Evolutionary conservation across 2,329 filamentous ascomycete genomes (phyloP).

Genomic region (Arthrobotrys conoides): DNA sequence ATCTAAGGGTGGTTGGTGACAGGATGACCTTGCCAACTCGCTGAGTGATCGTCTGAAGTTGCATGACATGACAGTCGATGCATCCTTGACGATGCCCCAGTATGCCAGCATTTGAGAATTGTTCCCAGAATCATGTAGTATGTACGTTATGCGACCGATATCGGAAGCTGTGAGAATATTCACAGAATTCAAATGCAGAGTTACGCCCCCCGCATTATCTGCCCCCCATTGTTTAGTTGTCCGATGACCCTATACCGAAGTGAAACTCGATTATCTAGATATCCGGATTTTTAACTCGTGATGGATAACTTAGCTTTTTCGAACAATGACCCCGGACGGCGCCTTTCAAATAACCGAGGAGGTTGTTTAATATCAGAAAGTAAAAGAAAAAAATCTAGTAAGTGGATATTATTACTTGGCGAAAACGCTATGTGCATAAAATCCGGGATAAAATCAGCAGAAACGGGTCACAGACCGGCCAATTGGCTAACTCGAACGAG

Average conservation of each 20-base stretch:
- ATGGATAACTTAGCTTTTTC: not conserved
- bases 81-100: not conserved
- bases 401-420: conserved; percentile 31
- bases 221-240: conserved; percentile 18
- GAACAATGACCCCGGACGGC: not conserved
- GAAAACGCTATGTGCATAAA: conserved; percentile 35
- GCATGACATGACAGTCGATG: conserved; percentile 31
- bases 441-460: conserved; percentile 17
- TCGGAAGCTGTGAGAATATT: conserved; percentile 45
- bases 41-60: conserved; percentile 24
- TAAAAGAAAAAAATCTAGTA: not conserved
- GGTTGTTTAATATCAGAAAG: conserved; percentile 17
- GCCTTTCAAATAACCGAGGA: conserved; percentile 22
- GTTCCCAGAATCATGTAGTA: conserved; percentile 3
- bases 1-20: conserved; percentile 16
- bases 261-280: conserved; percentile 8
- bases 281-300: conserved; percentile 18
- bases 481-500: conserved; percentile 44
- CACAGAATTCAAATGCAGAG: conserved; percentile 4
- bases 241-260: conserved; percentile 8
- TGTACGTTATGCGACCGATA: conserved; percentile 31
- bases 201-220: conserved; percentile 10
- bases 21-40: conserved; percentile 17
- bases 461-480: conserved; percentile 5
- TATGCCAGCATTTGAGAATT: not conserved